A percentile compares a stretch with the other conserved stretches of the same genome.
These are phyloP conservation scores for Peronospora farinosa DNA, from an alignment of 352 stramenopile species.

Conservation along the genomic window DNA sequence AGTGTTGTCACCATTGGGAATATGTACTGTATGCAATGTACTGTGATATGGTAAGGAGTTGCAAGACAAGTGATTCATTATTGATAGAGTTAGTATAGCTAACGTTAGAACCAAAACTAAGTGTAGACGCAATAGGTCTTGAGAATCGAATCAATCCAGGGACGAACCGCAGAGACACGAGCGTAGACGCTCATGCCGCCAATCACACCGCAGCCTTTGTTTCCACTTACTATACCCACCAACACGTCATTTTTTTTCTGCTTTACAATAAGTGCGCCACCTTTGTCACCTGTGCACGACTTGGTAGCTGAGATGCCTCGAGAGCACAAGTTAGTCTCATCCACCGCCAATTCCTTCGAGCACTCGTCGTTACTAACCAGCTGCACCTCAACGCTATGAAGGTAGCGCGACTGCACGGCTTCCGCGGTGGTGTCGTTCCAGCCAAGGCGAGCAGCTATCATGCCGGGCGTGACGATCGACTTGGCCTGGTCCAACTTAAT, in stretches of 20 bases:
- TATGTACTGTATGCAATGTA: neutral
- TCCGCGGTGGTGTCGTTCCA: slow-evolving; percentile 37
- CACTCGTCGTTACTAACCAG: slow-evolving; percentile 39
- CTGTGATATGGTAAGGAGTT: neutral
- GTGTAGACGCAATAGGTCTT: slow-evolving; percentile 17
- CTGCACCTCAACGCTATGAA: slow-evolving; percentile 41
- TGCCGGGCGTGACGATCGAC: slow-evolving; percentile 28
- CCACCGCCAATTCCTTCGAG: slow-evolving; percentile 22
- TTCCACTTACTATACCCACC: slow-evolving; percentile 51
- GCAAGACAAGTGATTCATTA: slow-evolving; percentile 4
- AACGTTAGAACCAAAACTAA: too few relatives aligned
- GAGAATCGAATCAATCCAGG: slow-evolving; percentile 42
- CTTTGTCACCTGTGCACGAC: slow-evolving; percentile 58
- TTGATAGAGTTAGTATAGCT: neutral
- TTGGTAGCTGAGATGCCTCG: slow-evolving; percentile 33
- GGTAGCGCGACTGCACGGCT: slow-evolving; percentile 31
- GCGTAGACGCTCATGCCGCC: slow-evolving; percentile 51
- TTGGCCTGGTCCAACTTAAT: slow-evolving; percentile 29
- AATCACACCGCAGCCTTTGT: slow-evolving; percentile 35
- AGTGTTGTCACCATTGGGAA: too few relatives aligned
- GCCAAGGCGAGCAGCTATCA: slow-evolving; percentile 30
- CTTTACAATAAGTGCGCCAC: slow-evolving; percentile 39
- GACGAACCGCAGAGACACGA: slow-evolving; percentile 36
- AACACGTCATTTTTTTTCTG: slow-evolving; percentile 27
- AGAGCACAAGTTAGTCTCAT: slow-evolving; percentile 48